A percentile compares a stretch with the other conserved stretches of the same genome.
Conservation (phyloP, 1,139 yeast genomes). For the Meyerozyma athensensis region DNA sequence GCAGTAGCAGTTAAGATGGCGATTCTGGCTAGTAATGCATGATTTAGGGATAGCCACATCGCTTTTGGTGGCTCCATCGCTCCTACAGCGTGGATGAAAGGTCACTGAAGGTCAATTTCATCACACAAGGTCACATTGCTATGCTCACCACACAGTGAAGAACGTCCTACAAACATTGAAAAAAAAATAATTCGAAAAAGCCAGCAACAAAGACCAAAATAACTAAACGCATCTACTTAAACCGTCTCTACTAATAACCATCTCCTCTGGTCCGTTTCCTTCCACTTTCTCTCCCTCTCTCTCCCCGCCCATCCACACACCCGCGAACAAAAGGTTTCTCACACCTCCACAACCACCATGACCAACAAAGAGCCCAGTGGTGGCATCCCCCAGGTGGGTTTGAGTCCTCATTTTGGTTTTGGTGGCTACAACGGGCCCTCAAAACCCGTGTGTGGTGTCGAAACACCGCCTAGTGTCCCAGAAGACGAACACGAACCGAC, state of each 20-base stretch:
- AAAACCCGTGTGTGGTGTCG: neutral
- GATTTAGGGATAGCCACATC: too few species aligned
- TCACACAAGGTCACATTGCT: too few species aligned
- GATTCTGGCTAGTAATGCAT: too few species aligned
- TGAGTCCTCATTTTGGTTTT: neutral
- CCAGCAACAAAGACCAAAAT: too few species aligned
- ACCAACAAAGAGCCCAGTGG: neutral
- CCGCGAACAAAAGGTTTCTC: neutral
- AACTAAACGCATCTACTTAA: too few species aligned
- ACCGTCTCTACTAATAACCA: neutral
- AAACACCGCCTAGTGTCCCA: neutral
- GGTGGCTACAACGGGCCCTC: neutral
- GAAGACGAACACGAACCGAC: neutral
- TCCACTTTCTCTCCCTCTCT: neutral
- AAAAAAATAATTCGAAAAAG: too few species aligned
- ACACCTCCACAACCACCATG: neutral
- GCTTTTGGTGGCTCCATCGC: too few species aligned
- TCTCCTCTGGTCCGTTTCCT: neutral
- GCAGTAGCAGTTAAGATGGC: too few species aligned
- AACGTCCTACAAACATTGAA: too few species aligned
- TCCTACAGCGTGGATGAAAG: too few species aligned
- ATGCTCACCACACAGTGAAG: too few species aligned
- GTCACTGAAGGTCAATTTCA: too few species aligned
- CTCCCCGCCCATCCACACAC: neutral
- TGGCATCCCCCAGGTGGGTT: neutral